These are phyloP conservation scores for Petunia axillaris DNA, from an alignment of 257 asterid species.

Conservation along the genomic window DNA sequence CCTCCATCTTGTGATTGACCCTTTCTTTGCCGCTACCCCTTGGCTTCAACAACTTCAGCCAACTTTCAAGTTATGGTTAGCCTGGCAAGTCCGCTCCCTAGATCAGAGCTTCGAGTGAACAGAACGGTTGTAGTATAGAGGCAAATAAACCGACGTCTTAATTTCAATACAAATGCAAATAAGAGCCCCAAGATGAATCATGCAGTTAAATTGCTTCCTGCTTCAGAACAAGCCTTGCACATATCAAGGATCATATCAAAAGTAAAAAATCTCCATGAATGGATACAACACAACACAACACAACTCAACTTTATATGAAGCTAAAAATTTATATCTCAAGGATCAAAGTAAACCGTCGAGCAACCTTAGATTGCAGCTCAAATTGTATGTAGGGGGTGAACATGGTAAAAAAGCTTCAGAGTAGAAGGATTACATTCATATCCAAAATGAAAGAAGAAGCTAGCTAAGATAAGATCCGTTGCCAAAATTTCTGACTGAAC, in stretches of 20 bases:
- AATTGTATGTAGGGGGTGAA: not conserved
- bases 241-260: not conserved
- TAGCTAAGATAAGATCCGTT: not conserved
- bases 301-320: not conserved
- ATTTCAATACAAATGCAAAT: not conserved
- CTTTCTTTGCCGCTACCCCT: no score
- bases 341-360: not conserved
- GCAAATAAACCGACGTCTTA: not conserved
- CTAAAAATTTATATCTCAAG: not conserved
- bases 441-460: not conserved
- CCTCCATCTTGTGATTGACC: no score
- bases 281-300: not conserved
- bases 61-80: no score
- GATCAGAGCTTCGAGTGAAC: not conserved
- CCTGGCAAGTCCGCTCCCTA: not conserved
- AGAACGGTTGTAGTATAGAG: not conserved
- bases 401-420: not conserved
- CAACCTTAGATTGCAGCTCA: constrained; percentile 1
- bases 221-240: not conserved
- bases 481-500: constrained; percentile 15
- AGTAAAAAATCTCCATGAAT: not conserved
- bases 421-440: not conserved
- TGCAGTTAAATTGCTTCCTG: not conserved
- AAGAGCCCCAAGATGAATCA: not conserved
- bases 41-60: no score